A percentile compares a stretch with the other conserved stretches of the same genome.
Evolutionary conservation across 345 rosid species (phyloP).

Genomic region (Lumnitzera littorea): DNA sequence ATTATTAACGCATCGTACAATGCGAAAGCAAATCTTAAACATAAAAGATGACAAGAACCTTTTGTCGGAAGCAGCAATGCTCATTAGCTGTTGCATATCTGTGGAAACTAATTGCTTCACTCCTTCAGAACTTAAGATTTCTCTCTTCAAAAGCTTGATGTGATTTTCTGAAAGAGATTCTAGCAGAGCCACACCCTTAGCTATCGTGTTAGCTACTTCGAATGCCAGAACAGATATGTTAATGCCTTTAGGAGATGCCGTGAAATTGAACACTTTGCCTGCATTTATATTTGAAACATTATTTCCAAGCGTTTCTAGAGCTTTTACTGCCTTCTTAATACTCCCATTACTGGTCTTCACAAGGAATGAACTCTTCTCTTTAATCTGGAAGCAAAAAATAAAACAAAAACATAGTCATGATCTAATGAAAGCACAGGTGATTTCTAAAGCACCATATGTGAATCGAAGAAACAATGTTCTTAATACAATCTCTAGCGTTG

Average conservation of each 20-base stretch:
- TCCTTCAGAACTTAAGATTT: conserved; percentile 57
- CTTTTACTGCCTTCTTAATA: conserved; percentile 65
- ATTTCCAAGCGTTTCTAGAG: conserved; percentile 70
- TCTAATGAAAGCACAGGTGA: background rate
- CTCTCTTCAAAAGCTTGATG: conserved; percentile 50
- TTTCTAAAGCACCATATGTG: background rate
- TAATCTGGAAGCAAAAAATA: conserved; percentile 16
- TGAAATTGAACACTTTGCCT: conserved; percentile 38
- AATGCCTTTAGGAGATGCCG: conserved; percentile 40
- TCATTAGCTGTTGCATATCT: conserved; percentile 48
- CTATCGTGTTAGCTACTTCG: conserved; percentile 89
- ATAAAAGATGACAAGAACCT: conserved; percentile 32
- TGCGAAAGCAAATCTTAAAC: background rate
- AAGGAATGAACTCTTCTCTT: conserved; percentile 43
- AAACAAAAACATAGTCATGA: background rate
- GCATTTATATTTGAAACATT: conserved; percentile 65
- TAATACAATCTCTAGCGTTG: too few species aligned
- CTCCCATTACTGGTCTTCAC: conserved; percentile 59
- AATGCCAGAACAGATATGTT: conserved; percentile 61
- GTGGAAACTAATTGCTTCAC: conserved; percentile 66
- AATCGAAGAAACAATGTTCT: background rate
- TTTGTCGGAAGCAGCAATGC: conserved; percentile 84
- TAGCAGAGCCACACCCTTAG: conserved; percentile 65
- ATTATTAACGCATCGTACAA: background rate
- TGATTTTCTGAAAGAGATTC: conserved; percentile 64